Percentiles rank a stretch among this genome's conserved stretches.
These are phyloP conservation scores for Coemansia sp. DNA, from an alignment of 192 early-diverging fungal species.

Conservation along the genomic window DNA sequence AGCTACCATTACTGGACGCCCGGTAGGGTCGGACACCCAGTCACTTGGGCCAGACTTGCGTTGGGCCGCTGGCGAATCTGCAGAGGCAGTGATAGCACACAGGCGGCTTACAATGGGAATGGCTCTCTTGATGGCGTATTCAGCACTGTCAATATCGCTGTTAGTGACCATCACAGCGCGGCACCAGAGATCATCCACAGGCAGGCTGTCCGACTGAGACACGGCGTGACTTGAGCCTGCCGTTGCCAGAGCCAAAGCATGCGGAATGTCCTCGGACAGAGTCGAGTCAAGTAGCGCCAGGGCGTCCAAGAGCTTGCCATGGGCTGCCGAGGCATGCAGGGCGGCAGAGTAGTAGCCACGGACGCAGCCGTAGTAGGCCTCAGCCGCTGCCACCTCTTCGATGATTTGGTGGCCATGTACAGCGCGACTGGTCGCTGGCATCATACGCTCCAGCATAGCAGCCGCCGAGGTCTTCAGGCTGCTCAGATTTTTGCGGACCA, in stretches of 20 bases:
- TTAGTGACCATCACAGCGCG: not conserved
- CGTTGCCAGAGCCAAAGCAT: not conserved
- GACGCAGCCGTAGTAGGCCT: slow-evolving; percentile 30
- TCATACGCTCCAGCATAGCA: slow-evolving; percentile 12
- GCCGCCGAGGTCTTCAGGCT: slow-evolving; percentile 13
- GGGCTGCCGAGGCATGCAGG: slow-evolving; percentile 26
- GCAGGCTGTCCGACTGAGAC: not conserved
- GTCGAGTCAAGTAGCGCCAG: slow-evolving; percentile 39
- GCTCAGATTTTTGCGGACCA: slow-evolving; percentile 25
- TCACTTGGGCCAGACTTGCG: not conserved
- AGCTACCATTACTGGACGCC: slow-evolving; percentile 11
- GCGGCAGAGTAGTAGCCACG: slow-evolving; percentile 38
- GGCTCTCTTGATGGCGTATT: not conserved
- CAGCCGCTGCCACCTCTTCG: slow-evolving; percentile 26
- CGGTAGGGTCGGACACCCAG: slow-evolving; percentile 9
- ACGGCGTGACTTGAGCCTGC: not conserved
- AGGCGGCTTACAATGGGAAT: slow-evolving; percentile 11
- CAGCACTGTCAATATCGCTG: not conserved
- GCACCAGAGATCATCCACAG: slow-evolving; percentile 16
- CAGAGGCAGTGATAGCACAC: not conserved
- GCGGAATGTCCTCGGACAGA: slow-evolving; percentile 18
- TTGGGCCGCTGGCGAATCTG: not conserved
- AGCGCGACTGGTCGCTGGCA: slow-evolving; percentile 18
- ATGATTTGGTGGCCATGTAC: slow-evolving; percentile 18
- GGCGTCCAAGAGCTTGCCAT: slow-evolving; percentile 19